phyloP scores from a whole-genome alignment of 2,329 filamentous ascomycete genomes.

The Xylaria sp. region DNA sequence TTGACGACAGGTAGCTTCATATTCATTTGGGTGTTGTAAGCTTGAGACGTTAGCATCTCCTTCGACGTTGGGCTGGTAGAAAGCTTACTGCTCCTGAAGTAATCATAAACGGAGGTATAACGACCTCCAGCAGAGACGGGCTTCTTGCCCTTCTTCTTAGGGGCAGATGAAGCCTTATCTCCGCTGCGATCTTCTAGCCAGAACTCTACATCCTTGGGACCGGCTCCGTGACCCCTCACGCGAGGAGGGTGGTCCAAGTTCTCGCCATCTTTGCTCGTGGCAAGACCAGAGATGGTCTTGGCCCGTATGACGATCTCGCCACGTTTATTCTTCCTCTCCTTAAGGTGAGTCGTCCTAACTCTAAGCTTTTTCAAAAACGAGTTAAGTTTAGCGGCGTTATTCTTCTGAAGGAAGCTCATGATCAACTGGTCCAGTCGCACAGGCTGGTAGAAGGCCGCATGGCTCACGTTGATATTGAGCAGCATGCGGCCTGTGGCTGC shows the following conservation, averaged over 20 bases:
- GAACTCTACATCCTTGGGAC: conserved; percentile 65
- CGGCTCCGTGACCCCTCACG: background rate
- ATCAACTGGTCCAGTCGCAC: conserved; percentile 9
- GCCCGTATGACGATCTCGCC: conserved; percentile 5
- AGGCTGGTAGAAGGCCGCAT: conserved; percentile 51
- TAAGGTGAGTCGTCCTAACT: conserved; percentile 9
- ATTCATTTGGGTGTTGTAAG: background rate
- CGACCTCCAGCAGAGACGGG: background rate
- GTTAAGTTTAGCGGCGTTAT: background rate
- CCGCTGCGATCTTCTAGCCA: conserved; percentile 51
- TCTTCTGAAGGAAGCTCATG: background rate
- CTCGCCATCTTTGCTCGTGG: conserved; percentile 2
- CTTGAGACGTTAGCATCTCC: conserved; percentile 14
- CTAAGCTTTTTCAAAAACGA: conserved; percentile 19
- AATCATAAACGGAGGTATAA: conserved; percentile 33
- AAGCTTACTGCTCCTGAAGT: conserved; percentile 31
- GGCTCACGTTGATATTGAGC: conserved; percentile 53
- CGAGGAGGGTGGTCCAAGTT: conserved; percentile 4
- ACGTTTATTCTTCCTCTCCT: conserved; percentile 8
- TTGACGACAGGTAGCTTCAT: conserved; percentile 64
- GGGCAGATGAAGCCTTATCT: conserved; percentile 18
- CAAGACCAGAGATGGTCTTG: conserved; percentile 21
- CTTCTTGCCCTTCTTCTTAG: conserved; percentile 38
- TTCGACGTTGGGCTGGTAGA: background rate
- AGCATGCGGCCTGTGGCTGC: conserved; percentile 50